Base-by-base conservation (phyloP, 164 flowering plant genomes). In the Kalanchoe fedtschenkoi region DNA sequence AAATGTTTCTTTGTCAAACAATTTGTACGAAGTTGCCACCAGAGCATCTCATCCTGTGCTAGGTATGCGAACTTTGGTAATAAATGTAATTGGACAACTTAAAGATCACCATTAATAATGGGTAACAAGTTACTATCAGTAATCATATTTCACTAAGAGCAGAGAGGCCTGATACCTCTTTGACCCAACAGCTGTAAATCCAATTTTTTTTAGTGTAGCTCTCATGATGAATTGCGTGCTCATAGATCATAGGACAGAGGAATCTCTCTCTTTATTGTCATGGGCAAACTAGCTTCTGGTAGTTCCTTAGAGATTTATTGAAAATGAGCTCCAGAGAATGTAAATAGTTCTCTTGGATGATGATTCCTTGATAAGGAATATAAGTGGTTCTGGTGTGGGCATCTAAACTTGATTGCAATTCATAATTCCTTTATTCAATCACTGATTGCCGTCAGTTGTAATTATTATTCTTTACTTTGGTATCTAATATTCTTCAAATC, bases 401-500 rank as follows among this genome's bases (percentile, higher is more conserved):
- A 51, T 10, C 32, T 26, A 13, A 24, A 24, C 32, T 24, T 51
- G 51, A 44, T 26, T 9, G 32, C 11, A 32, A 11, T 22, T 51
- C 32, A 26, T 26, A 10, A n/a, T 51, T 11, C 14, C 6, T 19
- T 19, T 19, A 5, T 44, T n/a, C 22, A 0, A 44, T 29, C 29
- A 55, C 59, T 32, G 33, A 28, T 17, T 55, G 34, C 17, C 28
- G 28, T 55, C 35, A 55, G 17, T 29, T 26, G 58, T 13, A 24
- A 54, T 4, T 55, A 16, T 61, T 6, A 38, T 37, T 60, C 17
- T 39, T 19, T 35, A 21, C 5, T 16, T 32, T 59, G 5, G 34
- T 33, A 56, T 62, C 63, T 61, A 71, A 19, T 63, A 19, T 60
- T 60, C 67, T 64, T 55, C 62, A 68, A 62, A 54, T 47, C 79